Evolutionary conservation across 1,284 basidiomycete genomes (phyloP).

Genomic region (Rhizoctonia solani): DNA sequence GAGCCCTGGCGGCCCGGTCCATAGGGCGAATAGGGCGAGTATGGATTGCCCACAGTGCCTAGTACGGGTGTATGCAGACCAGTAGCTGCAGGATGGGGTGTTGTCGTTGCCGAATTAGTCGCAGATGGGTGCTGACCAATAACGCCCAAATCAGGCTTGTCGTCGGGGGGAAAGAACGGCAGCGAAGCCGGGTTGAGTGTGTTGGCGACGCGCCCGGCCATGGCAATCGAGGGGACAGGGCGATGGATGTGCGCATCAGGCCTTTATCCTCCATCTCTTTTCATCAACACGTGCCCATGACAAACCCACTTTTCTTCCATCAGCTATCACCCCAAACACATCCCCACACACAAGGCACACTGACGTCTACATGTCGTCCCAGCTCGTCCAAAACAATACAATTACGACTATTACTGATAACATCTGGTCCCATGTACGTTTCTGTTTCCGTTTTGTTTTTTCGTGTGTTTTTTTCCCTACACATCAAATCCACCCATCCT

Average conservation of each 20-base stretch:
- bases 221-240: neutral
- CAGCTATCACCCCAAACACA: conserved; percentile 1
- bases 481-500: too few species aligned
- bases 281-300: conserved; percentile 25
- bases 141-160: neutral
- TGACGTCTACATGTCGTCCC: neutral
- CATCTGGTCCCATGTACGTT: neutral
- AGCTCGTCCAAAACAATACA: conserved; percentile 16
- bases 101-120: neutral
- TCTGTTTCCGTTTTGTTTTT: neutral
- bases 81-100: neutral
- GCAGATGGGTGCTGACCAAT: neutral
- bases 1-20: neutral
- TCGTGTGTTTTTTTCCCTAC: neutral
- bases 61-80: neutral
- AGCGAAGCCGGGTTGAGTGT: conserved; percentile 73
- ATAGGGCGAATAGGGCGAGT: conserved; percentile 23
- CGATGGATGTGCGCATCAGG: neutral
- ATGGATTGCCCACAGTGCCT: neutral
- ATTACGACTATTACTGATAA: conserved; percentile 5
- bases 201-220: conserved; percentile 20
- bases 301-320: conserved; percentile 9
- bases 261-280: conserved; percentile 7
- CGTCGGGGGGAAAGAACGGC: conserved; percentile 68
- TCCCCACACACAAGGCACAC: too few species aligned